Evolutionary conservation across 805 yeast genomes (phyloP).

Genomic region (Naumovozyma castellii): DNA sequence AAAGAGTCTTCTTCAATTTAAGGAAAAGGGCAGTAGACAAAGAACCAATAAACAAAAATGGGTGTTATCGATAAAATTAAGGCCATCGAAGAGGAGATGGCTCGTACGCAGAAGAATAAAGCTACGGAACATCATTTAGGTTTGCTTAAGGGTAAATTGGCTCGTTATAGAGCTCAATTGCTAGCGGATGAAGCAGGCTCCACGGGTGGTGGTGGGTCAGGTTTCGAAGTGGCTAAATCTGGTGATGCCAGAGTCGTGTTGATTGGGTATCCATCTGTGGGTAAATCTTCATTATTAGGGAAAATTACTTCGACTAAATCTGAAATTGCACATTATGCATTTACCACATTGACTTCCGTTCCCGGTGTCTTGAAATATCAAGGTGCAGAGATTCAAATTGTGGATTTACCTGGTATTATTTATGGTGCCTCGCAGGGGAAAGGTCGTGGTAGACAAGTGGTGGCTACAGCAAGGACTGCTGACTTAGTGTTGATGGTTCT

Average conservation of each 20-base stretch:
- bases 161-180: slow-evolving; percentile 82
- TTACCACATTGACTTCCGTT: slow-evolving; percentile 92
- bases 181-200: slow-evolving; percentile 76
- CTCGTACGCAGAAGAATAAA: slow-evolving; percentile 92
- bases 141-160: slow-evolving; percentile 85
- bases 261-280: slow-evolving; percentile 96
- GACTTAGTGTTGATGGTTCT: slow-evolving; percentile 87
- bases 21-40: not conserved
- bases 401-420: slow-evolving; percentile 96
- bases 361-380: slow-evolving; percentile 93
- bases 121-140: slow-evolving; percentile 98
- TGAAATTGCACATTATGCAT: slow-evolving; percentile 90
- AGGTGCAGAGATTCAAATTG: slow-evolving; percentile 94
- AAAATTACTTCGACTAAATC: slow-evolving; percentile 90
- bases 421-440: slow-evolving; percentile 95
- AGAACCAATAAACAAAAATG: no score
- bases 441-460: slow-evolving; percentile 95
- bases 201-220: slow-evolving; percentile 62
- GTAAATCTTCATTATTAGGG: slow-evolving; percentile 82
- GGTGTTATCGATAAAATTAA: slow-evolving; percentile 59
- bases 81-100: slow-evolving; percentile 85
- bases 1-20: no score
- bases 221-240: slow-evolving; percentile 88
- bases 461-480: slow-evolving; percentile 91
- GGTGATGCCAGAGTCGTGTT: slow-evolving; percentile 95